Evolutionary conservation across 106 monocot species (phyloP), one percentile per base, ranked within the genome.

Genomic region (Dioscorea zingiberensis): DNA sequence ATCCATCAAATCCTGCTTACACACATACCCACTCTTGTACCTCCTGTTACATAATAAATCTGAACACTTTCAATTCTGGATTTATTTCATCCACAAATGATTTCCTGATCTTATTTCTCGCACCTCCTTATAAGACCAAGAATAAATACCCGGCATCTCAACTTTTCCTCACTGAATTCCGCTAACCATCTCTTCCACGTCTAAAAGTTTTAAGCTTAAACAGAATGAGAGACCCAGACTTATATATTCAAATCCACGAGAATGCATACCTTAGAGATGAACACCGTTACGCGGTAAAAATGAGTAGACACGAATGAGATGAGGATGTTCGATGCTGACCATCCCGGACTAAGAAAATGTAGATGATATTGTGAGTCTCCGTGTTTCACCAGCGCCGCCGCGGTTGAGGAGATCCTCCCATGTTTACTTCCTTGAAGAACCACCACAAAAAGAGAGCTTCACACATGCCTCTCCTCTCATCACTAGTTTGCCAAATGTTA

Each of bases 51-150:
- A 38, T 38, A 38, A 38, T 38, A n/a, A 38, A 38, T 6, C n/a
- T n/a, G n/a, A n/a, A n/a, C n/a, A n/a, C n/a, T n/a, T n/a, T n/a
- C n/a, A n/a, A n/a, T n/a, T n/a, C n/a, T n/a, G n/a, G n/a, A n/a
- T n/a, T n/a, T n/a, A n/a, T n/a, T n/a, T 38, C 38, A 38, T 38
- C 4, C 10, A n/a, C n/a, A 38, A 38, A 38, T 38, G 4, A n/a
- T n/a, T n/a, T 10, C n/a, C 1, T 0, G 10, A 38, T 38, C 4
- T 0, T 38, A 38, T 38, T 38, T 8, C 7, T 24, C n/a, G n/a
- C 7, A 86, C 91, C 86, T 86, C n/a, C 53, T 91, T 86, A 60
- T 84, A 91, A 0, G 91, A 86, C 90, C 90, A 91, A 9, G 83
- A 38, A 44, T 77, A 86, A 32, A 64, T 70, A 0, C 76, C 78